phyloP scores from a whole-genome alignment of 306 rosid genomes.

The Malus sylvestris region DNA sequence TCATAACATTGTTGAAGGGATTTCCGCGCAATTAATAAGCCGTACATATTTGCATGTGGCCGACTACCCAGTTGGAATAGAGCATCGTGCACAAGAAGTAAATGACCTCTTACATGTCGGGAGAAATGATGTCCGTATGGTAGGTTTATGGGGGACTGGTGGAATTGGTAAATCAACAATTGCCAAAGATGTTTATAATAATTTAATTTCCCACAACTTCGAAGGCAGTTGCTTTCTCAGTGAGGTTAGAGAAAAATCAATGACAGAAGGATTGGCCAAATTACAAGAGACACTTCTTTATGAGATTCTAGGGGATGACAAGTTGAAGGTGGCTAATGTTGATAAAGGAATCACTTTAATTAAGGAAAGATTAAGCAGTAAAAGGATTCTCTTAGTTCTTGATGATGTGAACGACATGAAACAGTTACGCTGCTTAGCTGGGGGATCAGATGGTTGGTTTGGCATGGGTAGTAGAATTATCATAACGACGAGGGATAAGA shows the following conservation, averaged over 20 bases:
- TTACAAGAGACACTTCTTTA: too few species aligned
- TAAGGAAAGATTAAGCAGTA: too few species aligned
- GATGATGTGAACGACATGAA: neutral
- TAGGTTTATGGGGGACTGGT: neutral
- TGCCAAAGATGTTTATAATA: neutral
- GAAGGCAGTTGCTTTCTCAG: neutral
- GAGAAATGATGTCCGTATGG: neutral
- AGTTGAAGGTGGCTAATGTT: too few species aligned
- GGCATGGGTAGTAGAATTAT: neutral
- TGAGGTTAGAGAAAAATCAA: too few species aligned
- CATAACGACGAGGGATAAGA: neutral
- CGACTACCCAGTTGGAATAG: neutral
- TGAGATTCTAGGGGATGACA: too few species aligned
- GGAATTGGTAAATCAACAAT: neutral
- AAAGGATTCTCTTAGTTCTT: neutral
- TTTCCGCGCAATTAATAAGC: neutral
- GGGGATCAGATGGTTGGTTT: neutral
- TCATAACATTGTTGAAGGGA: neutral
- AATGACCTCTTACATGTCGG: neutral
- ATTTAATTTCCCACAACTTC: neutral
- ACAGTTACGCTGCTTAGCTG: neutral
- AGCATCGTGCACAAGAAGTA: rapidly evolving
- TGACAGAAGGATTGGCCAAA: too few species aligned
- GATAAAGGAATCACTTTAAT: too few species aligned
- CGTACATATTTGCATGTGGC: neutral